Conservation (phyloP, 2,329 filamentous ascomycete genomes). For the Aspergillus novofumigatus region DNA sequence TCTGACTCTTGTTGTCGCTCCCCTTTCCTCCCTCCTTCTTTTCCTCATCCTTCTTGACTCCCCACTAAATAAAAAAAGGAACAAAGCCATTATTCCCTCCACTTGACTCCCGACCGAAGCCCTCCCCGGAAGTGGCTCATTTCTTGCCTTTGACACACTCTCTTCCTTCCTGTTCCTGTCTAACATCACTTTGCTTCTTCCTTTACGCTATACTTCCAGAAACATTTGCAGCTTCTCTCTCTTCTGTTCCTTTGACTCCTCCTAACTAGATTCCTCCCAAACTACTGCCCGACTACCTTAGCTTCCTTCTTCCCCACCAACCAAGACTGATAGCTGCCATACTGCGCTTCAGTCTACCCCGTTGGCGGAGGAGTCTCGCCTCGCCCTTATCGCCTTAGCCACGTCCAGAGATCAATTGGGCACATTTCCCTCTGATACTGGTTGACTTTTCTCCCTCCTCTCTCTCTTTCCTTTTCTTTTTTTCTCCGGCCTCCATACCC, state of each 20-base stretch:
- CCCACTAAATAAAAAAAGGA: conserved; percentile 1
- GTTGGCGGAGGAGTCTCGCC: background rate
- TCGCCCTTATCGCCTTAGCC: background rate
- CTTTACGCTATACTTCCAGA: background rate
- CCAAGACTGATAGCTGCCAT: background rate
- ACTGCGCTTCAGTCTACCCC: background rate
- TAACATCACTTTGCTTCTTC: conserved; percentile 2
- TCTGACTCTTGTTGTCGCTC: conserved; percentile 4
- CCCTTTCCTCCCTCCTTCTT: background rate
- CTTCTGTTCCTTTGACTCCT: background rate
- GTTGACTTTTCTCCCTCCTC: conserved; percentile 1
- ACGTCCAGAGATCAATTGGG: background rate
- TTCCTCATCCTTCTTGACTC: background rate
- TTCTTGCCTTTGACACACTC: background rate
- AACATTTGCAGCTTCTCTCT: background rate
- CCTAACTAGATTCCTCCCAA: background rate
- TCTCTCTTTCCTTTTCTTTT: conserved; percentile 4
- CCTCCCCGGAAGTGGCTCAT: conserved; percentile 4
- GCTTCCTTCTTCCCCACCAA: background rate
- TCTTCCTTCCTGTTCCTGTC: conserved; percentile 3
- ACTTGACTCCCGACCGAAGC: background rate
- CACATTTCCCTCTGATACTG: background rate
- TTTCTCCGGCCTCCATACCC: background rate
- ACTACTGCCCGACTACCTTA: background rate
- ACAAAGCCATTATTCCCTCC: conserved; percentile 14